Evolutionary conservation across 177 flowering plant species (phyloP).

Genomic region (Vitis hybrid): DNA sequence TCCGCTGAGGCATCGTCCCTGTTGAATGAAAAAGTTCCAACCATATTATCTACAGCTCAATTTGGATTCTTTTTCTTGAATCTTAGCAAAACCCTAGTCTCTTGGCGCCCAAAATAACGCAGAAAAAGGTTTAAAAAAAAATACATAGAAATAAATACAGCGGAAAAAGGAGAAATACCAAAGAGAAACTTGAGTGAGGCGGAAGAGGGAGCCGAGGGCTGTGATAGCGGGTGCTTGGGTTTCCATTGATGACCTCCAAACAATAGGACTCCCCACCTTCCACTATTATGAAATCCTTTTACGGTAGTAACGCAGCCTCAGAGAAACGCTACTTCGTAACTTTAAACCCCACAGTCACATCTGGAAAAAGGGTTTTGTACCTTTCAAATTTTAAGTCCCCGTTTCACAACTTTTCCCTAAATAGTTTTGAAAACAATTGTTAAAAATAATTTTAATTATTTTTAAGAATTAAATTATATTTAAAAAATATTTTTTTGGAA

Average conservation of each 20-base stretch:
- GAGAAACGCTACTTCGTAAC: too few species aligned
- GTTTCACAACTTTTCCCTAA: too few species aligned
- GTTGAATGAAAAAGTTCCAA: slow-evolving; percentile 10
- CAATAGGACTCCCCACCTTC: too few species aligned
- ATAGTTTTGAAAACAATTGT: too few species aligned
- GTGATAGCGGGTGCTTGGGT: slow-evolving; percentile 44
- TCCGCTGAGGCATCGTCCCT: slow-evolving; percentile 44
- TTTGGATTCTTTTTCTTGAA: neutral
- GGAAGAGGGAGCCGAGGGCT: slow-evolving; percentile 70
- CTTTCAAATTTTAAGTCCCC: too few species aligned
- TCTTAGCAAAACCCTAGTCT: too few species aligned
- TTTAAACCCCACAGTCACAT: too few species aligned
- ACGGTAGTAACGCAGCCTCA: neutral
- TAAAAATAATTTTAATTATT: too few species aligned
- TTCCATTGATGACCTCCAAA: slow-evolving; percentile 1
- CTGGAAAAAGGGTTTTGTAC: too few species aligned
- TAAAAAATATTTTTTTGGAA: too few species aligned
- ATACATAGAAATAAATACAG: neutral
- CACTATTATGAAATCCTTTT: neutral
- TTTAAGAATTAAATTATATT: too few species aligned
- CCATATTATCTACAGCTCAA: neutral
- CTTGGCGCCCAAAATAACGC: too few species aligned
- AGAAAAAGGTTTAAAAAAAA: neutral
- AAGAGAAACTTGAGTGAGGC: slow-evolving; percentile 61
- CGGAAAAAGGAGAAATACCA: slow-evolving; percentile 31